A percentile compares a stretch with the other conserved stretches of the same genome.
These are phyloP conservation scores for Alternaria sp. DNA, from an alignment of 2,329 filamentous ascomycete genomes.

Conservation along the genomic window DNA sequence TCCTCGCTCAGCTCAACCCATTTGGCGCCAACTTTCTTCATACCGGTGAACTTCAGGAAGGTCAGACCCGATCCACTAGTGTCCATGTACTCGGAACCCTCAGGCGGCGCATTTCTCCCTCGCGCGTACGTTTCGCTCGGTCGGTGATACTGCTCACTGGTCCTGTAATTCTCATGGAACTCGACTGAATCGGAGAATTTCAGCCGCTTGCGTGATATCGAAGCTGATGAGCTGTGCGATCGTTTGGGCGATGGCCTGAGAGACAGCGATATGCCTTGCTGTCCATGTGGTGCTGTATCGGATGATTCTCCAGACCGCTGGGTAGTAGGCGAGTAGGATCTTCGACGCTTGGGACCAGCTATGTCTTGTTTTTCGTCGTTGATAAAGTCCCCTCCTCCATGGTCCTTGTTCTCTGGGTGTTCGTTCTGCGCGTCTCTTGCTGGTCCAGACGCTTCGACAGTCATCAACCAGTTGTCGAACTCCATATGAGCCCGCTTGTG, in stretches of 20 bases:
- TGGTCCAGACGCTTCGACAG: constrained; percentile 18
- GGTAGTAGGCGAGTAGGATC: constrained; percentile 10
- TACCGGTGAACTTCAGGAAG: constrained; percentile 32
- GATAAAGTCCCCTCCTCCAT: background rate
- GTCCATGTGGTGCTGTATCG: background rate
- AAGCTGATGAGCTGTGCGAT: constrained; percentile 8
- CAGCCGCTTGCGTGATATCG: constrained; percentile 21
- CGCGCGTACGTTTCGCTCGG: constrained; percentile 26
- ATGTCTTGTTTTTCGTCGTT: constrained; percentile 1
- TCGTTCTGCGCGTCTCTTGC: background rate
- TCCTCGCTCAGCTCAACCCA: constrained; percentile 32
- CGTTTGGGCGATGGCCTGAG: constrained; percentile 9
- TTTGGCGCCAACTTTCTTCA: constrained; percentile 26
- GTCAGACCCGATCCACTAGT: constrained; percentile 31
- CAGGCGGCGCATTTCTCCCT: constrained; percentile 34
- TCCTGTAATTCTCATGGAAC: constrained; percentile 25
- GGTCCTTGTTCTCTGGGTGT: background rate
- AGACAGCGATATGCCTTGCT: background rate
- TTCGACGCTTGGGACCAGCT: constrained; percentile 10
- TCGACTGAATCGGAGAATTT: constrained; percentile 27
- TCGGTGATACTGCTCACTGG: constrained; percentile 21
- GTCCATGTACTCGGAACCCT: constrained; percentile 34
- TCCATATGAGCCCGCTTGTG: constrained; percentile 22
- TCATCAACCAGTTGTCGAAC: constrained; percentile 36
- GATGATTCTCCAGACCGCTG: background rate